A percentile compares a stretch with the other conserved stretches of the same genome.
Conservation (phyloP, 164 flowering plant genomes). For the Berberis vulgaris region DNA sequence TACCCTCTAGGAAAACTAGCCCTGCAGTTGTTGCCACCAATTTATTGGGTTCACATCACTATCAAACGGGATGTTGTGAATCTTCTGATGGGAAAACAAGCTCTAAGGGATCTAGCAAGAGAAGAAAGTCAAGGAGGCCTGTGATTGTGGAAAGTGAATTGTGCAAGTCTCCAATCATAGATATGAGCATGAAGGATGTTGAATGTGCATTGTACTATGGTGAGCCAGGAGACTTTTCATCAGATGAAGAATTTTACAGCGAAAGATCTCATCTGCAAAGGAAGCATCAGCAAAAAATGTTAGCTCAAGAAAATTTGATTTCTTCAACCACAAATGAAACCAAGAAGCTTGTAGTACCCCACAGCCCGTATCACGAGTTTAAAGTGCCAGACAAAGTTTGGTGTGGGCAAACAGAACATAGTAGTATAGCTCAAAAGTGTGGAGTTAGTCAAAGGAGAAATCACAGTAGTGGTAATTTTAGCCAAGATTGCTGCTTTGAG, state of each 20-base stretch:
- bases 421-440: neutral
- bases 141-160: constrained; percentile 15
- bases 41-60: constrained; percentile 6
- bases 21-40: neutral
- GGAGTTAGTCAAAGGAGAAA: neutral
- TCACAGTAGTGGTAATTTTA: constrained; percentile 1
- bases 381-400: neutral
- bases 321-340: neutral
- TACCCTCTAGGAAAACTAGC: constrained; percentile 1
- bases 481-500: constrained; percentile 14
- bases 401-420: neutral
- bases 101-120: constrained; percentile 18
- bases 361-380: neutral
- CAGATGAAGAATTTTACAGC: constrained; percentile 3
- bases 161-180: neutral
- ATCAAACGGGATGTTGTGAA: constrained; percentile 4
- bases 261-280: neutral
- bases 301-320: neutral
- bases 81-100: constrained; percentile 12
- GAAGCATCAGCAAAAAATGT: constrained; percentile 9
- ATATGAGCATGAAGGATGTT: constrained; percentile 15
- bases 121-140: constrained; percentile 23
- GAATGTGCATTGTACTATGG: constrained; percentile 23
- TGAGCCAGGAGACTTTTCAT: constrained; percentile 4
- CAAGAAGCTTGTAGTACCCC: neutral